These are phyloP conservation scores for Nitzschia palea DNA, from an alignment of 108 stramenopile species.

Conservation along the genomic window DNA sequence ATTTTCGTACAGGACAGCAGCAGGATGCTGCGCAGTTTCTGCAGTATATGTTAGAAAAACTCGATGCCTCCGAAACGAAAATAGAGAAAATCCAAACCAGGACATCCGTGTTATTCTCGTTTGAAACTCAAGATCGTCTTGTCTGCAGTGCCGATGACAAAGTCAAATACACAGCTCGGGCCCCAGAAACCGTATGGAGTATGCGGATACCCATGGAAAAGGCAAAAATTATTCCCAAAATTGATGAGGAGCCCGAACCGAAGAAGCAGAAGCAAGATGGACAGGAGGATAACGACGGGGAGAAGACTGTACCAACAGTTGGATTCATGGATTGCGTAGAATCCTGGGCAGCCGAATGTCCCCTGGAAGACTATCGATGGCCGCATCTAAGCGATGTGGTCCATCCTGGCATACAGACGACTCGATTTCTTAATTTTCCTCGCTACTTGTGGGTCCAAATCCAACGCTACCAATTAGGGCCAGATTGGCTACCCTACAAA, in stretches of 20 bases:
- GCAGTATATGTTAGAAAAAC: constrained; percentile 85
- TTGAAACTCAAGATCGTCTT: constrained; percentile 70
- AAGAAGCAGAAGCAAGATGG: constrained; percentile 47
- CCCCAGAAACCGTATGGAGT: constrained; percentile 71
- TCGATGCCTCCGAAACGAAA: constrained; percentile 77
- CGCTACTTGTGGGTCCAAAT: constrained; percentile 93
- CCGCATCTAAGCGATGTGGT: constrained; percentile 64
- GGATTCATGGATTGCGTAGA: constrained; percentile 86
- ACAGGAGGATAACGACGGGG: constrained; percentile 54
- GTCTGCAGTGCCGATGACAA: constrained; percentile 71
- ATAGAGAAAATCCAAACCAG: constrained; percentile 28
- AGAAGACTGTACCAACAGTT: constrained; percentile 76
- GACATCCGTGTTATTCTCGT: constrained; percentile 80
- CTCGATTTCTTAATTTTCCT: constrained; percentile 88
- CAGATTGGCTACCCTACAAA: constrained; percentile 94
- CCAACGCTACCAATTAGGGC: constrained; percentile 90
- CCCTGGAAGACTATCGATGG: constrained; percentile 82
- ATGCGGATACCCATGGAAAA: constrained; percentile 89
- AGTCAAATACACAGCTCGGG: constrained; percentile 74
- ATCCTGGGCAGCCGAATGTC: constrained; percentile 66
- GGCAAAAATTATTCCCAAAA: constrained; percentile 44
- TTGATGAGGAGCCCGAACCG: constrained; percentile 42
- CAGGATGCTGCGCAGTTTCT: constrained; percentile 99
- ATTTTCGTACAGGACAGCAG: constrained; percentile 96
- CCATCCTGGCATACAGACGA: constrained; percentile 50